Percentiles rank a stretch among this genome's conserved stretches.
Conservation (phyloP, 805 yeast species). For the Priceomyces carsonii region DNA sequence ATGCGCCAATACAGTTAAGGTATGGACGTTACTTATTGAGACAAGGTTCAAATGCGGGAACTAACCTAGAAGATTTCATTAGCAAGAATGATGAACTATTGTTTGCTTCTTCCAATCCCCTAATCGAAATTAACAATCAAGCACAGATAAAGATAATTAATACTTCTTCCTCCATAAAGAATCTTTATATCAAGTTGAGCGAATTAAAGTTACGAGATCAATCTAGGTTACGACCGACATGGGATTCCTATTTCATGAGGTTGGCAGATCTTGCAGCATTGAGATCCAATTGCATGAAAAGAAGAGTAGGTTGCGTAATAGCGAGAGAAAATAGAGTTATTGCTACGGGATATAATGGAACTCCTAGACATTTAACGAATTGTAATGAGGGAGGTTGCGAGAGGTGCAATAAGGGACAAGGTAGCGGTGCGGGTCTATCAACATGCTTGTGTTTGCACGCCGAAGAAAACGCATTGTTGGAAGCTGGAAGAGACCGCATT, state of each 20-base stretch:
- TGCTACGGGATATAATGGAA: conserved; percentile 97
- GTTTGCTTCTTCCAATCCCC: conserved; percentile 49
- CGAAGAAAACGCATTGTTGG: conserved; percentile 93
- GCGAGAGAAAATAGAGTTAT: conserved; percentile 83
- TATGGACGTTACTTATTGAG: conserved; percentile 30
- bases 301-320: conserved; percentile 95
- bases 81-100: conserved; percentile 29
- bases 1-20: conserved; percentile 64
- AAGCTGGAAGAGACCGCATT: conserved; percentile 88
- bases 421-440: conserved; percentile 62
- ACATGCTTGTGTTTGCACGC: conserved; percentile 96
- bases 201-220: conserved; percentile 36
- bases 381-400: conserved; percentile 97
- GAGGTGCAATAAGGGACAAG: conserved; percentile 75
- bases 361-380: conserved; percentile 83
- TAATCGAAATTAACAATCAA: conserved; percentile 58
- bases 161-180: conserved; percentile 35
- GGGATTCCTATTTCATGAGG: conserved; percentile 97
- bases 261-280: conserved; percentile 91
- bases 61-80: conserved; percentile 37
- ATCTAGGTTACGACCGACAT: conserved; percentile 75
- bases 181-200: conserved; percentile 38
- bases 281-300: conserved; percentile 94
- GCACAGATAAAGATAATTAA: conserved; percentile 48
- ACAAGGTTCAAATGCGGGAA: conserved; percentile 8